These are phyloP conservation scores for Candida dubliniensis DNA, from an alignment of 1,139 yeast genomes.

Conservation along the genomic window DNA sequence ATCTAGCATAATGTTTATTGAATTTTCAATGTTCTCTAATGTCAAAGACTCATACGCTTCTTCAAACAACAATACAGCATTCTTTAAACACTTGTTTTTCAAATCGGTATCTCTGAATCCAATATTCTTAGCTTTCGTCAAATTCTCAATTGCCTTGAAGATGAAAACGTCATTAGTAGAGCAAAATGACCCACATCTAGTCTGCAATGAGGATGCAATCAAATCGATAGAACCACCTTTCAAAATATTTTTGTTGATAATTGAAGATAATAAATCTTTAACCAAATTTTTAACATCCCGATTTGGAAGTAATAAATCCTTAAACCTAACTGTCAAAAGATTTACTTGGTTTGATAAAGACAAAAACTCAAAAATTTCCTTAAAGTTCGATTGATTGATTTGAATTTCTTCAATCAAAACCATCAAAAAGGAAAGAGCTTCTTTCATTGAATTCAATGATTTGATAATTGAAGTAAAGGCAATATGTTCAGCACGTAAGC, in stretches of 20 bases:
- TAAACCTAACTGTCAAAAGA: conserved; percentile 65
- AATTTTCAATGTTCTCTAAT: conserved; percentile 77
- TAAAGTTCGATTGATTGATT: conserved; percentile 41
- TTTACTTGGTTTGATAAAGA: conserved; percentile 66
- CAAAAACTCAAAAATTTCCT: conserved; percentile 70
- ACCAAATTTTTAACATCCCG: conserved; percentile 64
- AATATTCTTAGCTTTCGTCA: conserved; percentile 80
- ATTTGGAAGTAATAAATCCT: conserved; percentile 73
- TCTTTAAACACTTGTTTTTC: conserved; percentile 65
- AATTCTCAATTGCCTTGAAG: conserved; percentile 89
- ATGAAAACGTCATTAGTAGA: conserved; percentile 91
- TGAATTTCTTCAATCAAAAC: conserved; percentile 77
- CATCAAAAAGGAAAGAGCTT: conserved; percentile 83
- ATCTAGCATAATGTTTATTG: conserved; percentile 74
- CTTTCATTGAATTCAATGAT: conserved; percentile 77
- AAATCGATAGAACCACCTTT: conserved; percentile 93
- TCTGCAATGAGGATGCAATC: conserved; percentile 85
- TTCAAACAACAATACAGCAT: conserved; percentile 75
- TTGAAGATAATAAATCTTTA: conserved; percentile 83
- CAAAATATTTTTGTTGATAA: conserved; percentile 82
- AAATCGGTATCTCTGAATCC: conserved; percentile 71
- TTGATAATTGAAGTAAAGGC: conserved; percentile 80
- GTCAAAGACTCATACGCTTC: conserved; percentile 78
- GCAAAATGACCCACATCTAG: conserved; percentile 93
- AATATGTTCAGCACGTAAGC: conserved; percentile 88